Percentiles rank a stretch among this genome's conserved stretches.
Evolutionary conservation across 768 basidiomycete species (phyloP).

Genomic region (Collybiopsis confluens): DNA sequence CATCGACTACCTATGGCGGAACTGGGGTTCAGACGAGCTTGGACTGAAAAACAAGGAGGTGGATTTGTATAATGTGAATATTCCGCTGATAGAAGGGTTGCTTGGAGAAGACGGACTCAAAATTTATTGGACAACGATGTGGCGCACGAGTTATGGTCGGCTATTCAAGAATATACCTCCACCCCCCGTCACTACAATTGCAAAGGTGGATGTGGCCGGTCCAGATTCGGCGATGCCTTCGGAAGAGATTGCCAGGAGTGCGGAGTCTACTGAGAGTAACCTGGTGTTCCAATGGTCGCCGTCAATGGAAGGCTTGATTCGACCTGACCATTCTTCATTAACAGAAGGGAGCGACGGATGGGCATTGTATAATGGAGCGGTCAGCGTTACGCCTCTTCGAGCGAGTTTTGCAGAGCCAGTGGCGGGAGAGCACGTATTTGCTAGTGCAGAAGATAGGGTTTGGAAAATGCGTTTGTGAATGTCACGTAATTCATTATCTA

Average conservation of each 20-base stretch:
- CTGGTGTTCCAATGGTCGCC: slow-evolving; percentile 73
- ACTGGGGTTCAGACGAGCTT: slow-evolving; percentile 74
- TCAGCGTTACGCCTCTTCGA: slow-evolving; percentile 74
- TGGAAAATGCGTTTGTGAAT: slow-evolving; percentile 56
- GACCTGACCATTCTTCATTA: slow-evolving; percentile 51
- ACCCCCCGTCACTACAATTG: slow-evolving; percentile 16
- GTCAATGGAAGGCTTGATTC: slow-evolving; percentile 65
- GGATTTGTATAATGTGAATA: slow-evolving; percentile 83
- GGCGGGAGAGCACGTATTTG: slow-evolving; percentile 17
- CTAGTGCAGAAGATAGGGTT: slow-evolving; percentile 35
- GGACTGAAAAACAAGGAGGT: slow-evolving; percentile 61
- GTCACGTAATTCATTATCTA: not conserved
- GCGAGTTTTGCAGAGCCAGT: slow-evolving; percentile 70
- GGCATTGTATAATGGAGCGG: slow-evolving; percentile 68
- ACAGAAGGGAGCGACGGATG: slow-evolving; percentile 60
- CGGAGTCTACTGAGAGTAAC: slow-evolving; percentile 20
- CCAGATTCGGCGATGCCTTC: slow-evolving; percentile 34
- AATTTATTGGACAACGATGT: slow-evolving; percentile 78
- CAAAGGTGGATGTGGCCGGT: slow-evolving; percentile 32
- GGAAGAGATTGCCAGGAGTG: slow-evolving; percentile 9
- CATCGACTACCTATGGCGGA: slow-evolving; percentile 69
- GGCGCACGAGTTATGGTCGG: slow-evolving; percentile 80
- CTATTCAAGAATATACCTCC: slow-evolving; percentile 57
- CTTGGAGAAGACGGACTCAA: slow-evolving; percentile 56
- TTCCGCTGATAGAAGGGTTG: slow-evolving; percentile 73